Conservation (phyloP, 768 basidiomycete species). For the Psilocybe subaeruginosa region DNA sequence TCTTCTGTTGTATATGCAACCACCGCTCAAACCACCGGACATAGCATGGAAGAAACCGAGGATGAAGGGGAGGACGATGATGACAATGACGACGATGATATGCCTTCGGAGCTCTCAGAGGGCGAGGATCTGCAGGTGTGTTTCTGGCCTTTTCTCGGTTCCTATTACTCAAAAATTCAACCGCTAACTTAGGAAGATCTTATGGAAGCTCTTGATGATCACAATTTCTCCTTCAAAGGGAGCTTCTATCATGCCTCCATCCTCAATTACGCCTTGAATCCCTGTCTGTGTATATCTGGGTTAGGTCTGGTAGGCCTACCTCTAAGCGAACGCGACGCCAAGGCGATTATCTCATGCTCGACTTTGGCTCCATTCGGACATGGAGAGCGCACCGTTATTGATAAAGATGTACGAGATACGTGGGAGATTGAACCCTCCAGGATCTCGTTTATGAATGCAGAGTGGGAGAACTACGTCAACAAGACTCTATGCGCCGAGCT, state of each 20-base stretch:
- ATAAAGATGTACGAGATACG: constrained; percentile 48
- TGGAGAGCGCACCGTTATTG: constrained; percentile 43
- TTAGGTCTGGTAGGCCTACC: constrained; percentile 48
- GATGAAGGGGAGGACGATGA: constrained; percentile 3
- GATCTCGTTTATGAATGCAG: constrained; percentile 42
- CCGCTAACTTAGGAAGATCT: constrained; percentile 7
- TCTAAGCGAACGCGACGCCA: constrained; percentile 40
- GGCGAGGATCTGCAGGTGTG: constrained; percentile 17
- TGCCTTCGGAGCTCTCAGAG: constrained; percentile 10
- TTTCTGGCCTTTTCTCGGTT: background rate
- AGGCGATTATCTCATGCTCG: constrained; percentile 35
- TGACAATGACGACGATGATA: constrained; percentile 2
- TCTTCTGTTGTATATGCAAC: no score
- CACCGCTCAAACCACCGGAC: no score
- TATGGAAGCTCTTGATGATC: constrained; percentile 1
- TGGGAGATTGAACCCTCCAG: constrained; percentile 50
- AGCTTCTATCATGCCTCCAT: constrained; percentile 30
- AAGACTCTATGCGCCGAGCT: constrained; percentile 30
- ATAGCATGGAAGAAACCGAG: no score
- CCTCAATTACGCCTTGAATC: constrained; percentile 39
- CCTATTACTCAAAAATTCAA: background rate
- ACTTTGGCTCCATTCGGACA: constrained; percentile 48
- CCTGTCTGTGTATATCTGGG: constrained; percentile 38
- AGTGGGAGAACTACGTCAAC: constrained; percentile 40
- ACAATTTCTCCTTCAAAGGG: constrained; percentile 30